Percentiles rank a stretch among this genome's conserved stretches.
Evolutionary conservation across 2,329 filamentous ascomycete species (phyloP).

Genomic region (Botryotinia narcissicola): DNA sequence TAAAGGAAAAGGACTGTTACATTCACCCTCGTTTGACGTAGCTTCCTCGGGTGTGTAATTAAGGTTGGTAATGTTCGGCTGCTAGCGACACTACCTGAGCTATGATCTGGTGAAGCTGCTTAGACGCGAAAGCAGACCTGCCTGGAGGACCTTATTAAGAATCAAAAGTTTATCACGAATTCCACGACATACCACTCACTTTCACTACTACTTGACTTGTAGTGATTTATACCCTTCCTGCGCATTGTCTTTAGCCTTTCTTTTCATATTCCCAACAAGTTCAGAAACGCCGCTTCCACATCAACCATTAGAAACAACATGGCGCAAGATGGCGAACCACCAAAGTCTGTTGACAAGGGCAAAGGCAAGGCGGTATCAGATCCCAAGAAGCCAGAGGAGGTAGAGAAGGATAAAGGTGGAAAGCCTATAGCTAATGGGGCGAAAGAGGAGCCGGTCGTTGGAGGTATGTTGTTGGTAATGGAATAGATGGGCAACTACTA

Average conservation of each 20-base stretch:
- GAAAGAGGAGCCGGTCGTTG: constrained; percentile 61
- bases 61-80: constrained; percentile 16
- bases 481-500: constrained; percentile 39
- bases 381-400: constrained; percentile 58
- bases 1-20: neutral
- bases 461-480: constrained; percentile 39
- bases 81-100: constrained; percentile 18
- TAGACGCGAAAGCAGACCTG: constrained; percentile 24
- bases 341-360: constrained; percentile 85
- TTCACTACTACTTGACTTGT: constrained; percentile 17
- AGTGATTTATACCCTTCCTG: constrained; percentile 10
- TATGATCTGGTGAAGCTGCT: constrained; percentile 23
- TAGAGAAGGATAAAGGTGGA: constrained; percentile 65
- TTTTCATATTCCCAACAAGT: neutral
- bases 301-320: constrained; percentile 52
- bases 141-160: constrained; percentile 25
- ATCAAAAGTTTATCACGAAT: constrained; percentile 30
- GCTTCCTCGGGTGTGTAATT: constrained; percentile 10
- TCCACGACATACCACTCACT: constrained; percentile 33
- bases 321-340: constrained; percentile 90
- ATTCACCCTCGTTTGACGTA: neutral
- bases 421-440: constrained; percentile 71
- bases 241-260: constrained; percentile 18
- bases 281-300: constrained; percentile 18
- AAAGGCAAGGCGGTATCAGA: constrained; percentile 81